A percentile compares a stretch with the other conserved stretches of the same genome.
Evolutionary conservation across 1,284 basidiomycete genomes (phyloP).

Genomic region (Cryptococcus sp.): DNA sequence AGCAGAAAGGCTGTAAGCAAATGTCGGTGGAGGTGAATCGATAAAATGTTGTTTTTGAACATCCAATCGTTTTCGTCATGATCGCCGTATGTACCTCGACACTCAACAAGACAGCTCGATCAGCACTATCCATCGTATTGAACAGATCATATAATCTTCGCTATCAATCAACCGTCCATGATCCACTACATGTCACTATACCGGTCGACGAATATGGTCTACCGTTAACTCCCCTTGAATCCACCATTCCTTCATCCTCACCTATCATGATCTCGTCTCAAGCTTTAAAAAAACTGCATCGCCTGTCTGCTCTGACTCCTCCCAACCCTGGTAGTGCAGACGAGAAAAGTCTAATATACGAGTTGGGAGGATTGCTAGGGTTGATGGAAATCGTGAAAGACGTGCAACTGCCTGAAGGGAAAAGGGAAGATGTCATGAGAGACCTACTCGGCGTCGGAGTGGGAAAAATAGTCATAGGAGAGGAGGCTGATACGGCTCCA

Average conservation of each 20-base stretch:
- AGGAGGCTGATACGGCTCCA: background rate
- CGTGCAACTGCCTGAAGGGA: slow-evolving; percentile 20
- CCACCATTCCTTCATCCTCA: background rate
- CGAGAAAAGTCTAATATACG: slow-evolving; percentile 18
- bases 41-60: no score
- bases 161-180: background rate
- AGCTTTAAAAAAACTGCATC: slow-evolving; percentile 19
- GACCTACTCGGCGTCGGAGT: slow-evolving; percentile 22
- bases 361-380: slow-evolving; percentile 20
- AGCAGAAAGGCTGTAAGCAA: no score
- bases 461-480: slow-evolving; percentile 18
- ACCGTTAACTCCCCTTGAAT: slow-evolving; percentile 6
- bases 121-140: no score
- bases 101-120: no score
- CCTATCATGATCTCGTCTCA: slow-evolving; percentile 7
- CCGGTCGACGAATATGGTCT: slow-evolving; percentile 2
- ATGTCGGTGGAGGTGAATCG: background rate
- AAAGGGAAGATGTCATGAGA: slow-evolving; percentile 2
- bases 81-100: no score
- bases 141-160: background rate
- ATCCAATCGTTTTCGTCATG: no score
- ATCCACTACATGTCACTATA: slow-evolving; percentile 1
- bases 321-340: slow-evolving; percentile 21
- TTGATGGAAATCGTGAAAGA: slow-evolving; percentile 32
- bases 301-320: slow-evolving; percentile 26